A percentile compares a stretch with the other conserved stretches of the same genome.
These are phyloP conservation scores for Scutellaria galericulata DNA, from an alignment of 257 asterid genomes.

Conservation along the genomic window DNA sequence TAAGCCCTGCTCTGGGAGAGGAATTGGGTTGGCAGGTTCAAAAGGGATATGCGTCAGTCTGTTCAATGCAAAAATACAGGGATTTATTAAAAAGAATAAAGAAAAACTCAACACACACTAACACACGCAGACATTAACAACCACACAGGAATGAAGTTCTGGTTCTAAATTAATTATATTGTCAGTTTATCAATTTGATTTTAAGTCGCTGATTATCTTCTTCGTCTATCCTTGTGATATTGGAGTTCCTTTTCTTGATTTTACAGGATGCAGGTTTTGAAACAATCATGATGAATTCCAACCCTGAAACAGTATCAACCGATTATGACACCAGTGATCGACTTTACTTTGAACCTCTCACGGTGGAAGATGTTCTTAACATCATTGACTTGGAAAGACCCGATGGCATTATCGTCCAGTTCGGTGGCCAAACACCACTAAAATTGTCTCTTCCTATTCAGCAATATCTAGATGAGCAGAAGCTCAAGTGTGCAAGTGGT, in stretches of 20 bases:
- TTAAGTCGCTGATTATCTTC: not conserved
- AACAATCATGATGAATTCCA: constrained; percentile 99
- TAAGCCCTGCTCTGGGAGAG: not conserved
- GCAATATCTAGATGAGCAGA: constrained; percentile 67
- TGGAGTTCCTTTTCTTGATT: constrained; percentile 25
- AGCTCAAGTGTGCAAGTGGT: constrained; percentile 68
- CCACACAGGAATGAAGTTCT: not conserved
- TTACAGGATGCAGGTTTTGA: constrained; percentile 87
- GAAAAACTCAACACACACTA: not conserved
- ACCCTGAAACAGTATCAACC: constrained; percentile 96
- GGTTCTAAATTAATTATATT: not conserved
- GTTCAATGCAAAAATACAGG: not conserved
- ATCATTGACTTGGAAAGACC: constrained; percentile 93
- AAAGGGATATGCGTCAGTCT: not conserved
- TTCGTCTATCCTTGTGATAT: not conserved
- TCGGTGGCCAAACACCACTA: constrained; percentile 97
- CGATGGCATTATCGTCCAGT: constrained; percentile 96
- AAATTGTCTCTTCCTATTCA: constrained; percentile 87
- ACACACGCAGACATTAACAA: too few relatives aligned
- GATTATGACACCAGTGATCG: constrained; percentile 98
- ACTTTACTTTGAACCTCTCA: constrained; percentile 94
- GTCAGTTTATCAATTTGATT: not conserved
- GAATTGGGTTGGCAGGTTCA: not conserved
- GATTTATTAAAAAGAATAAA: not conserved
- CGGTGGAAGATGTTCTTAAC: constrained; percentile 91